These are phyloP conservation scores for Termitomyces sp. DNA, from an alignment of 768 basidiomycete species.

Conservation along the genomic window DNA sequence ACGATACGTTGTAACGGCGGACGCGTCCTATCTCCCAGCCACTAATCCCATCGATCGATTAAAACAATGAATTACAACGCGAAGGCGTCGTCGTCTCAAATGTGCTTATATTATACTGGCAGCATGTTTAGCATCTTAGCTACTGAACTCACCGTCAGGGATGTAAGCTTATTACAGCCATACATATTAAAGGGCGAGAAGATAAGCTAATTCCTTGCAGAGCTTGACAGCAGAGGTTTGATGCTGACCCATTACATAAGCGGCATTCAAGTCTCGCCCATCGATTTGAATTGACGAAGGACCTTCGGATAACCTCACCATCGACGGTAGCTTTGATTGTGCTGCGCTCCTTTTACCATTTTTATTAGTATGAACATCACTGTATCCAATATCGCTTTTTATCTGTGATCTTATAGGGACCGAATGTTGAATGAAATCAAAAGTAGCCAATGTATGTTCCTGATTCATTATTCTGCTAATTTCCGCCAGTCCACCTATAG, in stretches of 20 bases:
- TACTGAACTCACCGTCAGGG: no score
- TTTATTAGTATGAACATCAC: not conserved
- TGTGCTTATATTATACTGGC: no score
- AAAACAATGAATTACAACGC: not conserved
- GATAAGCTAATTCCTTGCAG: no score
- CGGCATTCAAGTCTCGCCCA: no score
- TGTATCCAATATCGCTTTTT: not conserved
- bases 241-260: no score
- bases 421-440: not conserved
- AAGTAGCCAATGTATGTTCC: not conserved
- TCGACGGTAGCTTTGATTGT: not conserved
- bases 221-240: no score
- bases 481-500: conserved; percentile 16
- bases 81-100: not conserved
- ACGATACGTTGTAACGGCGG: no score
- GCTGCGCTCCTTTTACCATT: not conserved
- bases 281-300: not conserved
- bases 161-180: no score
- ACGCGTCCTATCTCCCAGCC: not conserved
- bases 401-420: not conserved
- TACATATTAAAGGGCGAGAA: no score
- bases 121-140: no score
- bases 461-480: conserved; percentile 5
- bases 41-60: not conserved
- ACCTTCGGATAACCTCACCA: not conserved